phyloP scores from a whole-genome alignment of 768 basidiomycete species.

The Panellus pusillus region DNA sequence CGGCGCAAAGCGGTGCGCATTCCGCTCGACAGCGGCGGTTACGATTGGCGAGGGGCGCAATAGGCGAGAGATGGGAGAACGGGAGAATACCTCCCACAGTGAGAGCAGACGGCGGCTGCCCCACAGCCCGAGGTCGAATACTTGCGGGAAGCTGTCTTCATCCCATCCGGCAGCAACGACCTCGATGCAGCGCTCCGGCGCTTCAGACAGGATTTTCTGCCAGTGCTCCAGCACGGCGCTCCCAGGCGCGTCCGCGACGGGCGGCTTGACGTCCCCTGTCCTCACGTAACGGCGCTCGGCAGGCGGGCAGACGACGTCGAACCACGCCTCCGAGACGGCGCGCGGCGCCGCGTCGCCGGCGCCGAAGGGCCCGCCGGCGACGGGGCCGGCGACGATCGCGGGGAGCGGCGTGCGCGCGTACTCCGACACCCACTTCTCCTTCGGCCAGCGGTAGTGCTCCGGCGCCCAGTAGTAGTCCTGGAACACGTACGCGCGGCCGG shows the following conservation, averaged over 20 bases:
- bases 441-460: conserved; percentile 43
- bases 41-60: conserved; percentile 38
- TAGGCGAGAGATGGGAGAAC: conserved; percentile 35
- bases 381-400: conserved; percentile 45
- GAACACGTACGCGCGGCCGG: conserved; percentile 1
- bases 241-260: conserved; percentile 31
- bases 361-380: conserved; percentile 43
- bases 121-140: conserved; percentile 37
- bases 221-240: conserved; percentile 39
- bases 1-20: conserved; percentile 35
- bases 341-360: conserved; percentile 41
- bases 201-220: conserved; percentile 37
- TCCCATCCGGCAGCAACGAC: conserved; percentile 26
- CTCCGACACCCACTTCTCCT: not conserved
- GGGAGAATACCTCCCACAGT: conserved; percentile 35
- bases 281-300: conserved; percentile 37
- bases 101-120: conserved; percentile 33
- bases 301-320: conserved; percentile 46
- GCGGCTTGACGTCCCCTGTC: conserved; percentile 42
- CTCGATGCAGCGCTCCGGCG: conserved; percentile 47
- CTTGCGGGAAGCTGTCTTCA: conserved; percentile 27
- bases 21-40: conserved; percentile 34
- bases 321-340: conserved; percentile 43
- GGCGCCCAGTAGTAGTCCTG: not conserved
- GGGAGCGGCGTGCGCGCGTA: conserved; percentile 17